Conservation (phyloP, 768 basidiomycete genomes). For the Macrolepiota dolichaula region DNA sequence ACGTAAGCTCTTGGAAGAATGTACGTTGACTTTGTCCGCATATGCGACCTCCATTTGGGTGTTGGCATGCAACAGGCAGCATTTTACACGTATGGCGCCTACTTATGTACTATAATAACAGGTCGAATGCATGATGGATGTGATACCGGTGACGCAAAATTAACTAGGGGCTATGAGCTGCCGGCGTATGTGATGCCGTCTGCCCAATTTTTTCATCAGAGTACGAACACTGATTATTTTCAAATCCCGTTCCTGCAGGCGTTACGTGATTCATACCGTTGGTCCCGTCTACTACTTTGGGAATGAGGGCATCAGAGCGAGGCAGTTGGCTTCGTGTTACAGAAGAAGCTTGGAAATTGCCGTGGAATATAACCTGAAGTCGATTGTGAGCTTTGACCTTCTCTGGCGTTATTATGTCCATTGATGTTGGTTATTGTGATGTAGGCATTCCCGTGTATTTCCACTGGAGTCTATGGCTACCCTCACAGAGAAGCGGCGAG, state of each 20-base stretch:
- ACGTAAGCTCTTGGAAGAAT: slow-evolving; percentile 60
- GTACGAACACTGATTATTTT: neutral
- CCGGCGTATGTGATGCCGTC: slow-evolving; percentile 56
- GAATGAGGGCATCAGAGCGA: slow-evolving; percentile 40
- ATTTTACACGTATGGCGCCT: neutral
- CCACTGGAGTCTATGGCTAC: slow-evolving; percentile 78
- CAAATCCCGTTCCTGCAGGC: slow-evolving; percentile 32
- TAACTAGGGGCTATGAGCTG: slow-evolving; percentile 72
- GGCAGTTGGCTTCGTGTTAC: slow-evolving; percentile 68
- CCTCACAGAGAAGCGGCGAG: slow-evolving; percentile 71
- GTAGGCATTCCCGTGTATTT: slow-evolving; percentile 80
- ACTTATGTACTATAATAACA: slow-evolving; percentile 22
- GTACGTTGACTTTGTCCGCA: slow-evolving; percentile 33
- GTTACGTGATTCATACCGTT: slow-evolving; percentile 77
- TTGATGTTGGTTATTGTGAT: neutral
- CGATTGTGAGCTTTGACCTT: slow-evolving; percentile 46
- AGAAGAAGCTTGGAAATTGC: slow-evolving; percentile 59
- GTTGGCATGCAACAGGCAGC: neutral
- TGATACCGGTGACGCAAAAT: slow-evolving; percentile 71
- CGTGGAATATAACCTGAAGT: slow-evolving; percentile 50
- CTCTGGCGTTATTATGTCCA: neutral
- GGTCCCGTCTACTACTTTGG: slow-evolving; percentile 62
- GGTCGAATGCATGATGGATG: slow-evolving; percentile 67
- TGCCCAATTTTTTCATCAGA: neutral
- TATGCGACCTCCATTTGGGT: neutral